A percentile compares a stretch with the other conserved stretches of the same genome.
Conservation (phyloP, 2,329 filamentous ascomycete species). For the Penicillium brasilianum region DNA sequence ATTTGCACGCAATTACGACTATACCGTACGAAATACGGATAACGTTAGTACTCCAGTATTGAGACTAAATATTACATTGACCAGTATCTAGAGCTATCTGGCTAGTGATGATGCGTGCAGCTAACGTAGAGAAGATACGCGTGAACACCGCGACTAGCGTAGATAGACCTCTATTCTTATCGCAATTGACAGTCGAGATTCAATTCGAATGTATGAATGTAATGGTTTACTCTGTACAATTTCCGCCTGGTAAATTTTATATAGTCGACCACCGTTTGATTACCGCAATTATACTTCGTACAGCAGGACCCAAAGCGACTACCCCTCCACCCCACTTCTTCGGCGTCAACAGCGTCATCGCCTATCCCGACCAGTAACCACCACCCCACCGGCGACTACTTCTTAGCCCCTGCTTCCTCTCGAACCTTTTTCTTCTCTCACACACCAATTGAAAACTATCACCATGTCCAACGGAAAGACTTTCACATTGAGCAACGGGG, state of each 20-base stretch:
- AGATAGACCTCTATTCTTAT: too few species aligned
- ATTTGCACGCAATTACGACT: not conserved
- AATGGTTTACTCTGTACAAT: not conserved
- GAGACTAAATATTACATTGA: not conserved
- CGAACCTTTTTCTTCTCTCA: slow-evolving; percentile 6
- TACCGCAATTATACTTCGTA: slow-evolving; percentile 1
- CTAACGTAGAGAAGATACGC: not conserved
- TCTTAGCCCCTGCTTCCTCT: slow-evolving; percentile 5
- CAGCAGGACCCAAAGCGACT: not conserved
- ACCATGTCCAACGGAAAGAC: slow-evolving; percentile 61
- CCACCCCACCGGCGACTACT: slow-evolving; percentile 20
- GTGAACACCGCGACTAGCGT: not conserved
- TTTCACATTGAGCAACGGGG: slow-evolving; percentile 62
- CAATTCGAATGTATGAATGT: not conserved
- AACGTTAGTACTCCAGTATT: not conserved
- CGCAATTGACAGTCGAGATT: not conserved
- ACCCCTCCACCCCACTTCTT: slow-evolving; percentile 13
- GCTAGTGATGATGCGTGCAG: not conserved
- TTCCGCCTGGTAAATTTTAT: not conserved
- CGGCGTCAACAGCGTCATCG: slow-evolving; percentile 27
- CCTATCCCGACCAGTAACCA: slow-evolving; percentile 10
- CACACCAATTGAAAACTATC: slow-evolving; percentile 14
- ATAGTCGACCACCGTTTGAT: not conserved
- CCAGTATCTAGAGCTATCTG: too few species aligned
- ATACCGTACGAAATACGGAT: not conserved